A percentile compares a stretch with the other conserved stretches of the same genome.
Conservation (phyloP, 169 alveolate species). For the Plasmodium yoelii region DNA sequence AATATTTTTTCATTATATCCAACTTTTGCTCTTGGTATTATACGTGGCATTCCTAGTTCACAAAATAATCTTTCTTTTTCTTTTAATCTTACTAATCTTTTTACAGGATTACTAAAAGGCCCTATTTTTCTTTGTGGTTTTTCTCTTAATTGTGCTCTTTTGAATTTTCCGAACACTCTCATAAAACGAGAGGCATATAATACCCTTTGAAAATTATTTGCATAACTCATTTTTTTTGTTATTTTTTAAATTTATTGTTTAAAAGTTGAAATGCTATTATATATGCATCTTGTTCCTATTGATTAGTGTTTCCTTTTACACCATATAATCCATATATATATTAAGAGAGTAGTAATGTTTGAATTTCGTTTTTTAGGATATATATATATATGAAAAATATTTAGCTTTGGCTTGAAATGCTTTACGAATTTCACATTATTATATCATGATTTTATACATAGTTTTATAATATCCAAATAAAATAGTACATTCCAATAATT, state of each 20-base stretch:
- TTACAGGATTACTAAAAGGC: constrained; percentile 87
- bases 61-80: constrained; percentile 87
- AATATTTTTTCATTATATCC: constrained; percentile 69
- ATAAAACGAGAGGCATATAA: constrained; percentile 80
- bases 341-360: too few species aligned
- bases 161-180: constrained; percentile 83
- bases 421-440: too few species aligned
- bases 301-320: background rate
- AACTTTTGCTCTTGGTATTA: constrained; percentile 82
- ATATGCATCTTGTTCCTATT: too few species aligned
- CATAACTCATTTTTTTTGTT: constrained; percentile 27
- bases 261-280: too few species aligned
- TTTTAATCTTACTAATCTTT: constrained; percentile 83
- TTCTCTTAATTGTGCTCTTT: constrained; percentile 89
- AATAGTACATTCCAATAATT: too few species aligned
- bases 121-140: constrained; percentile 87
- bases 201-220: constrained; percentile 73
- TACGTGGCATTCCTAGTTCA: constrained; percentile 85
- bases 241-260: too few species aligned
- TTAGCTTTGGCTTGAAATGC: too few species aligned
- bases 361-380: too few species aligned
- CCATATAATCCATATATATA: background rate
- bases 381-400: too few species aligned
- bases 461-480: too few species aligned
- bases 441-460: too few species aligned